Percentiles rank a stretch among this genome's conserved stretches.
Conservation (phyloP, 768 basidiomycete species). For the Agaricus subrufescens region DNA sequence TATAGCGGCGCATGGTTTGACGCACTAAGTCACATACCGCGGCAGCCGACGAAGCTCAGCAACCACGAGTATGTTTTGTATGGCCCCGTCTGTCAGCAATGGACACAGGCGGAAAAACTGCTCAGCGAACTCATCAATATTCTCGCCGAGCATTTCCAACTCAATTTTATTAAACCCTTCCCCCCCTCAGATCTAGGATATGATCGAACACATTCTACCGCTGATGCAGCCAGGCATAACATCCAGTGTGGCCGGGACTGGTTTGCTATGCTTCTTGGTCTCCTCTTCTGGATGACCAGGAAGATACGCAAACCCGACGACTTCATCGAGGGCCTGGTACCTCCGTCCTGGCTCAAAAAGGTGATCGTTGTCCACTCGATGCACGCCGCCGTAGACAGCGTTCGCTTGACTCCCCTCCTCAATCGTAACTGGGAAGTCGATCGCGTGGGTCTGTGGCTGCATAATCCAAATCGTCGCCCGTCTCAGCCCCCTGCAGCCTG, state of each 20-base stretch:
- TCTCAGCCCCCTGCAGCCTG: neutral
- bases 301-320: neutral
- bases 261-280: neutral
- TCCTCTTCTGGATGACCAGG: neutral
- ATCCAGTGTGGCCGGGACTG: neutral
- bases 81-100: too few species aligned
- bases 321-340: neutral
- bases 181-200: neutral
- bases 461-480: neutral
- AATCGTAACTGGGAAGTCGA: neutral
- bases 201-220: neutral
- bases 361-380: neutral
- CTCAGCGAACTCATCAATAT: too few species aligned
- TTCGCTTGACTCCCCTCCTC: neutral
- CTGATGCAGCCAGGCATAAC: neutral
- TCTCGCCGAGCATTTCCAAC: neutral
- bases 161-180: too few species aligned
- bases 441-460: neutral
- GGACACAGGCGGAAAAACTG: too few species aligned
- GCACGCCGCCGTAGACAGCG: neutral
- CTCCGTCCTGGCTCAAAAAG: neutral
- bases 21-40: too few species aligned
- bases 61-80: neutral
- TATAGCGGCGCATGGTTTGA: neutral
- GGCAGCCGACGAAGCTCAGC: neutral